Evolutionary conservation across 2,329 filamentous ascomycete species (phyloP), one percentile per base, ranked within the genome.

Genomic region (Talaromyces sp.): DNA sequence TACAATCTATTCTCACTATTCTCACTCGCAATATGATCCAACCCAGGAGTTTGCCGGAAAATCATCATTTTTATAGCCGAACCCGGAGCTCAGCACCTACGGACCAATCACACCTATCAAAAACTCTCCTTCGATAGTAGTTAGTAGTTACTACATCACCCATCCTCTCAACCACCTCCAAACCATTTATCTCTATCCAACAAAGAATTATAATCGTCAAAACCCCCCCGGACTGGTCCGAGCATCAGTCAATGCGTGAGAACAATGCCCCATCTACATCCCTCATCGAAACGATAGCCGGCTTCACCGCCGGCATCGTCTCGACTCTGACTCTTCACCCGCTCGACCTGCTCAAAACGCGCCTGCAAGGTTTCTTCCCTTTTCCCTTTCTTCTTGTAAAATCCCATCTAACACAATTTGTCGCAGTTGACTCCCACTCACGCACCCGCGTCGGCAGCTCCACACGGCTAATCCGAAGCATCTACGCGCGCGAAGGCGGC

Each of bases 301-400:
- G 94, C 68, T 88, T 99, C 75, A 89, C 88, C 65, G 94, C 94
- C 62, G 94, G 94, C 63, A 83, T 91, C 60, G 83, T 92, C 67
- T 89, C 92, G 57, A 97, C 94, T 26, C 82, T 97, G 54, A 88
- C 87, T 60, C 89, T 94, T 57, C 93, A 97, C 67, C 94, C 94
- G 32, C 85, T 99, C 62, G 94, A 99, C 77, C 87, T 99, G 65
- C 87, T 97, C 73, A 99, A 99, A 82, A 97, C 93, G 63, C 89
- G 94, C 65, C 86, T 99, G 72, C 94, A 99, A 79, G 87, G 90
- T n/a, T n/a, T n/a, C n/a, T 27, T 3, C 59, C 43, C 54, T 52
- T 50, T 11, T 48, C 17, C 3, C 29, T 24, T 5, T 12, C n/a
- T 14, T n/a, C 14, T 1, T 52, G 4, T 54, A 53, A n/a, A 38